Conservation (phyloP, 2,329 filamentous ascomycete species). For the Arthrinium puccinioides region DNA sequence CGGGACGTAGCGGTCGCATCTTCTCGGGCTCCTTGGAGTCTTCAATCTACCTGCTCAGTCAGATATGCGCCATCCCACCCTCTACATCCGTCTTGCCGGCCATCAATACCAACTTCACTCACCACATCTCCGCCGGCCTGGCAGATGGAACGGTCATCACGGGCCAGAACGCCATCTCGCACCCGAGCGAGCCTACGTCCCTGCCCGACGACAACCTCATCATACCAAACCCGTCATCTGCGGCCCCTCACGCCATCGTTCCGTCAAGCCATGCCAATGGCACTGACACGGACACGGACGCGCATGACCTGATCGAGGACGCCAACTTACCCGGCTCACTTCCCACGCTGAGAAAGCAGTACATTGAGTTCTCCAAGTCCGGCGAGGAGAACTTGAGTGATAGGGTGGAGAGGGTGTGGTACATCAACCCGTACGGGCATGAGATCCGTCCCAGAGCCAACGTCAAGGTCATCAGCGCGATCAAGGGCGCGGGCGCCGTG, state of each 20-base stretch:
- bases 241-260: not conserved
- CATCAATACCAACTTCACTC: constrained; percentile 91
- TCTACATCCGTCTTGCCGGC: constrained; percentile 76
- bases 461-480: constrained; percentile 64
- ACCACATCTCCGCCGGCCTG: constrained; percentile 84
- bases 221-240: not conserved
- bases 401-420: constrained; percentile 80
- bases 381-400: constrained; percentile 68
- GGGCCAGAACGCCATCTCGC: constrained; percentile 88
- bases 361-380: constrained; percentile 75
- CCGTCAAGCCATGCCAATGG: constrained; percentile 5
- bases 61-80: constrained; percentile 76
- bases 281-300: constrained; percentile 40
- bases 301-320: constrained; percentile 65
- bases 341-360: constrained; percentile 69
- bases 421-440: constrained; percentile 98
- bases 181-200: constrained; percentile 63
- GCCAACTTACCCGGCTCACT: constrained; percentile 76
- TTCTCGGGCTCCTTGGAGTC: constrained; percentile 92
- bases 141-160: constrained; percentile 71
- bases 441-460: constrained; percentile 85
- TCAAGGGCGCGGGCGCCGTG: constrained; percentile 58
- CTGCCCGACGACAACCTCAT: constrained; percentile 26
- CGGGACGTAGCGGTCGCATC: constrained; percentile 55
- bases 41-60: constrained; percentile 82